Evolutionary conservation across 2,329 filamentous ascomycete species (phyloP).

Genomic region (Rhynchosporium agropyri): DNA sequence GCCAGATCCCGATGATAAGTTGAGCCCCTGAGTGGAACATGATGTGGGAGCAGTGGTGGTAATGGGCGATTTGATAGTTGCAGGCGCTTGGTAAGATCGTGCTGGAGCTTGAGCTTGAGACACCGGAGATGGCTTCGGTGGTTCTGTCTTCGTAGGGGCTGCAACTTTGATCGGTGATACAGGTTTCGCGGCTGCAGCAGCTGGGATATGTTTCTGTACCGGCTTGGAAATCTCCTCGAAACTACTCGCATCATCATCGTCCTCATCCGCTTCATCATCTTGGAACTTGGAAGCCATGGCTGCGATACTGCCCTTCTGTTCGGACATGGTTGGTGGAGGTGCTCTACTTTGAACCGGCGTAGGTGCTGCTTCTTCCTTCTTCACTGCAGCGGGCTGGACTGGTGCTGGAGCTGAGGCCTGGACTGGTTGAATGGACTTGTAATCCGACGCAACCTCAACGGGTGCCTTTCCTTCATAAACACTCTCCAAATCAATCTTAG

Average conservation of each 20-base stretch:
- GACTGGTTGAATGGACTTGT: conserved; percentile 55
- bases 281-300: conserved; percentile 85
- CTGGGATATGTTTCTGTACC: conserved; percentile 56
- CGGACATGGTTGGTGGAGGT: conserved; percentile 71
- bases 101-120: conserved; percentile 30
- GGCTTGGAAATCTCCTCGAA: conserved; percentile 87
- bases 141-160: conserved; percentile 33
- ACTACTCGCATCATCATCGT: conserved; percentile 64
- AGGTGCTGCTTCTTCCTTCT: conserved; percentile 55
- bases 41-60: conserved; percentile 44
- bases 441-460: conserved; percentile 73
- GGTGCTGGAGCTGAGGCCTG: conserved; percentile 50
- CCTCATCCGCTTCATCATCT: conserved; percentile 66
- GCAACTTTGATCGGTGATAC: conserved; percentile 47
- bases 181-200: conserved; percentile 46
- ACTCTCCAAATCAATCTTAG: conserved; percentile 93
- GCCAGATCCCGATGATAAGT: conserved; percentile 43
- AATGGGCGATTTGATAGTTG: conserved; percentile 26
- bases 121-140: conserved; percentile 41
- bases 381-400: conserved; percentile 45
- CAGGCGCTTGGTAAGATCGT: conserved; percentile 29
- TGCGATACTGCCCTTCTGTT: conserved; percentile 86
- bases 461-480: conserved; percentile 84
- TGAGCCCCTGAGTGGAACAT: conserved; percentile 39
- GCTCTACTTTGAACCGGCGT: conserved; percentile 50